These are phyloP conservation scores for Bisporella sp. DNA, from an alignment of 2,329 filamentous ascomycete species.

Conservation along the genomic window DNA sequence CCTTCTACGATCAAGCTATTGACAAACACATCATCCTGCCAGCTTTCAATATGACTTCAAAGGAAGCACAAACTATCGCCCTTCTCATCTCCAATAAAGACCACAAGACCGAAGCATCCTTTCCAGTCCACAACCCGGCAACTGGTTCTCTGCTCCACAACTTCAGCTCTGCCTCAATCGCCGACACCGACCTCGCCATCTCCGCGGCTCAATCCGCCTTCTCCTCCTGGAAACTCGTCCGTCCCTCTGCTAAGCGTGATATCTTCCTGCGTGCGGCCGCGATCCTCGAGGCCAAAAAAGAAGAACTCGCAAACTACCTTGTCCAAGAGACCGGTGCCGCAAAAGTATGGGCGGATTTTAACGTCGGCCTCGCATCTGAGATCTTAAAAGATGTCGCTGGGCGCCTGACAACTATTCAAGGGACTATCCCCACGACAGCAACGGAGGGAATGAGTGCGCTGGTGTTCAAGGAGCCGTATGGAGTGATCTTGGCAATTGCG, in stretches of 20 bases:
- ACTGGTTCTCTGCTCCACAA: constrained; percentile 46
- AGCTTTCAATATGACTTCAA: no score
- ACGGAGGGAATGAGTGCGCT: constrained; percentile 51
- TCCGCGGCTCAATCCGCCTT: constrained; percentile 58
- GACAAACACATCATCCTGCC: no score
- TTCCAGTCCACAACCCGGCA: constrained; percentile 49
- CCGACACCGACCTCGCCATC: constrained; percentile 46
- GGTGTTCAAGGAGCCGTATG: constrained; percentile 68
- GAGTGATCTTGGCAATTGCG: constrained; percentile 71
- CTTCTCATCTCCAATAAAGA: constrained; percentile 40
- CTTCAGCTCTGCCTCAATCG: constrained; percentile 48
- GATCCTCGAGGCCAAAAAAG: constrained; percentile 43
- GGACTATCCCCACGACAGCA: constrained; percentile 28
- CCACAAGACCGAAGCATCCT: constrained; percentile 38
- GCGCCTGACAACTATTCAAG: constrained; percentile 29
- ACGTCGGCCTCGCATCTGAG: constrained; percentile 30
- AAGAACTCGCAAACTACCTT: constrained; percentile 55
- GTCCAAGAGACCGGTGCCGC: constrained; percentile 42
- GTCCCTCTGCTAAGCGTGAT: constrained; percentile 54
- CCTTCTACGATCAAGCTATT: no score
- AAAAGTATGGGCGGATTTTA: constrained; percentile 31
- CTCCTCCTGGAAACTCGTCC: constrained; percentile 59
- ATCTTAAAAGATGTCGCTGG: constrained; percentile 38
- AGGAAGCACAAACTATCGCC: constrained; percentile 24
- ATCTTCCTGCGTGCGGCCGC: constrained; percentile 65